Evolutionary conservation across 805 yeast species (phyloP).

Genomic region (Wickerhamiella sergipiensis): DNA sequence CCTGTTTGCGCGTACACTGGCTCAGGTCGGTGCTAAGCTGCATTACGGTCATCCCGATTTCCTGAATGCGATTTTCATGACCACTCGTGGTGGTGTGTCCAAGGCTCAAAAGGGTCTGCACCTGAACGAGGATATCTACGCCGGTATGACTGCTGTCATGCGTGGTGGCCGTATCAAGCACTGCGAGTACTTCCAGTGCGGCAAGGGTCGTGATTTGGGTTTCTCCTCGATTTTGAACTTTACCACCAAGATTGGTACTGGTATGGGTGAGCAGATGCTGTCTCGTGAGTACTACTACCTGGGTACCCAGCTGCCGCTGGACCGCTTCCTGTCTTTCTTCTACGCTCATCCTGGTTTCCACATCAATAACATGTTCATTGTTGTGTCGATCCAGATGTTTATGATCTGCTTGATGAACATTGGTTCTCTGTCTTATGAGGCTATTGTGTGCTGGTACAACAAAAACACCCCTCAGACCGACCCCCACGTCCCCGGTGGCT

Average conservation of each 20-base stretch:
- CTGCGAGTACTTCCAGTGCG: constrained; percentile 92
- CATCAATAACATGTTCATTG: constrained; percentile 75
- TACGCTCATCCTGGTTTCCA: constrained; percentile 98
- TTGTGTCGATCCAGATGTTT: constrained; percentile 75
- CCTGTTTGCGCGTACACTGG: constrained; percentile 80
- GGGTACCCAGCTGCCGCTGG: constrained; percentile 81
- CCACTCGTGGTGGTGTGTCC: constrained; percentile 89
- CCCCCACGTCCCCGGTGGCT: constrained; percentile 62
- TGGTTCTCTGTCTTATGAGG: constrained; percentile 65
- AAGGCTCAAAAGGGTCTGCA: constrained; percentile 91
- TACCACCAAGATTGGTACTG: constrained; percentile 93
- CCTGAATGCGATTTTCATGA: constrained; percentile 79
- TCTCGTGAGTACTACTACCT: constrained; percentile 85
- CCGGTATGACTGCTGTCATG: constrained; percentile 80
- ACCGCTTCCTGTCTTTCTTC: constrained; percentile 79
- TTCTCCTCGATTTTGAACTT: constrained; percentile 85
- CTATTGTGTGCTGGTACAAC: constrained; percentile 54
- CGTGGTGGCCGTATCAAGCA: constrained; percentile 93
- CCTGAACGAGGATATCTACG: constrained; percentile 87
- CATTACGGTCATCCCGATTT: constrained; percentile 98
- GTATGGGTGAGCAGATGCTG: constrained; percentile 94
- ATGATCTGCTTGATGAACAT: constrained; percentile 67
- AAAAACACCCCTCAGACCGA: constrained; percentile 60
- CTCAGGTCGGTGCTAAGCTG: constrained; percentile 86
- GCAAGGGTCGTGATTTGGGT: constrained; percentile 92